Base-by-base conservation (phyloP, 2,329 filamentous ascomycete genomes). In the Ceratocystis colombiana region DNA sequence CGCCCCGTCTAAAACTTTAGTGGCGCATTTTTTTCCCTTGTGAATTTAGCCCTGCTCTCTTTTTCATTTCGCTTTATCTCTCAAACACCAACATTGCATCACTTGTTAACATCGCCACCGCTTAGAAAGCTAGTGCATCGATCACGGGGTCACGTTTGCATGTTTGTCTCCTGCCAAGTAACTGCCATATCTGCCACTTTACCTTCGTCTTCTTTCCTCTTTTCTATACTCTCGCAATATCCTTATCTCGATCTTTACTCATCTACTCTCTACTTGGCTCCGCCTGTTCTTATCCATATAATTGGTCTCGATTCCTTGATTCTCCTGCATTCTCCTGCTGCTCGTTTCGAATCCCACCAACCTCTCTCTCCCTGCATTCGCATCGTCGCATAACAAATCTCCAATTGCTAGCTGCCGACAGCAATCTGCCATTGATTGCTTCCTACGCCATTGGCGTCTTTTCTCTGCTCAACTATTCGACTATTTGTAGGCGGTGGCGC, bases 21-120 rank as follows among this genome's bases (percentile, higher is more conserved):
- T 59, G 55, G 55, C 55, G 55, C 28, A 59, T 59, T 59, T 59
- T 59, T 59, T 33, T 59, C 17, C 55, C 55, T 33, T 33, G 25
- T 37, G 15, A 59, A 30, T n/a, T 37, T 30, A 17, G 7, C 17
- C 30, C 25, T 59, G 25, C 55, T 59, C 15, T 59, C 5, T n/a
- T 59, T 3, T 59, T 33, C 55, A 37, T 59, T 30, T 33, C 15
- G 33, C 17, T 59, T 59, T 33, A 59, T 33, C 55, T 59, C 55
- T 59, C 55, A 59, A 59, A 53, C 48, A 53, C 22, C 22, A 22
- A 53, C 46, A 48, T 17, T 48, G 5, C 2, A n/a, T 48, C 46
- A 48, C 48, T 53, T 53, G 25, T 53, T 22, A 28, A 25, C 48
- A 53, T 53, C 48, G 48, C 48, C 48, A 53, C 48, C 20, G 15